Conservation (phyloP, 139 green algal species). For the Yamagishiella unicocca region DNA sequence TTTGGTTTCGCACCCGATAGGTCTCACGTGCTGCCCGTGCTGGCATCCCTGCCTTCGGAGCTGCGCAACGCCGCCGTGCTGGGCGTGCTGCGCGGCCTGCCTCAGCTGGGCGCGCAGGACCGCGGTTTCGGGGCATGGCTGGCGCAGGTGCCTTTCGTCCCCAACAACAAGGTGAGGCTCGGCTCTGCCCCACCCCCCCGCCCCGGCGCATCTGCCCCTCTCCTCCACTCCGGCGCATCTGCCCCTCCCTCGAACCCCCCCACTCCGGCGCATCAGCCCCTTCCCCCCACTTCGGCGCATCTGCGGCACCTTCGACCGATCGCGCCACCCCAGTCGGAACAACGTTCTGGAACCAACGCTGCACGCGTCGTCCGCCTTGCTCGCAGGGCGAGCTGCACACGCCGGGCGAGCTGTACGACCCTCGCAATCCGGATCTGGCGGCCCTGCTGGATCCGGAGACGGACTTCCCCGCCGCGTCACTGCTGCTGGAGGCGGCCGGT, state of each 20-base stretch:
- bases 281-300: no score
- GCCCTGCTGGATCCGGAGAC: slow-evolving; percentile 69
- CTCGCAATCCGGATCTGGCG: slow-evolving; percentile 71
- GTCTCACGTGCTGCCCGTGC: slow-evolving; percentile 19
- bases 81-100: slow-evolving; percentile 39
- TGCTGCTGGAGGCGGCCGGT: slow-evolving; percentile 18
- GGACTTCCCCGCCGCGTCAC: slow-evolving; percentile 61
- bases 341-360: no score
- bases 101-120: slow-evolving; percentile 55
- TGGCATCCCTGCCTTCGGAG: slow-evolving; percentile 27
- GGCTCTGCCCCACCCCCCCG: neutral
- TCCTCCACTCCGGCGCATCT: neutral
- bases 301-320: no score
- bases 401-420: slow-evolving; percentile 77
- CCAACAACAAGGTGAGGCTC: slow-evolving; percentile 48
- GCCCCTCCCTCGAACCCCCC: no score
- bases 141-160: slow-evolving; percentile 63
- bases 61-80: slow-evolving; percentile 46
- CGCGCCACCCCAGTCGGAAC: no score
- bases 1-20: neutral
- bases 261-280: no score
- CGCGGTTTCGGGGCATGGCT: slow-evolving; percentile 44
- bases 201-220: no score
- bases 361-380: no score
- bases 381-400: slow-evolving; percentile 56